phyloP scores from a whole-genome alignment of 805 yeast species.

The Danielia oregonensis region DNA sequence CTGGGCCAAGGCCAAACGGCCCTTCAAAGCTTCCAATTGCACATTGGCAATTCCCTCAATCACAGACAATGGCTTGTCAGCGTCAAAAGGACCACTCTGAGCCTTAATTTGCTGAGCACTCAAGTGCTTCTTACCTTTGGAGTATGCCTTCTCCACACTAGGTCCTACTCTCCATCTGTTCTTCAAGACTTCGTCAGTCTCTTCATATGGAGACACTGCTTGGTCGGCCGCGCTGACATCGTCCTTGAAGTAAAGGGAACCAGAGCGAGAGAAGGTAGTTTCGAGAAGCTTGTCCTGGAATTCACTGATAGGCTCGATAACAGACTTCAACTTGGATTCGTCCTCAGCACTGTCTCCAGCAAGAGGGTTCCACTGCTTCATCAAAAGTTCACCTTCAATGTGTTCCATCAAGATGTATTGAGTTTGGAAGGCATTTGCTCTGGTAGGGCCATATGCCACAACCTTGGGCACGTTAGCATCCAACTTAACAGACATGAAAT shows the following conservation, averaged over 20 bases:
- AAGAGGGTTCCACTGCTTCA: constrained; percentile 91
- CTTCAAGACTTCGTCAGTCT: constrained; percentile 47
- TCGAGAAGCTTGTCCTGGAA: constrained; percentile 54
- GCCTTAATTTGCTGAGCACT: constrained; percentile 46
- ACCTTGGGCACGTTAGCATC: constrained; percentile 72
- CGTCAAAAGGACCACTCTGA: constrained; percentile 76
- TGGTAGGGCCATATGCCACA: constrained; percentile 58
- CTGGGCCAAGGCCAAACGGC: constrained; percentile 50
- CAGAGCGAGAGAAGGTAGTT: constrained; percentile 65
- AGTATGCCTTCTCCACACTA: constrained; percentile 72
- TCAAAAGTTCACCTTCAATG: constrained; percentile 73
- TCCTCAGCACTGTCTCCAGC: constrained; percentile 48
- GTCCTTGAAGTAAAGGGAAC: constrained; percentile 75
- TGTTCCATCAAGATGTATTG: constrained; percentile 83
- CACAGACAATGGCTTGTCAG: constrained; percentile 55
- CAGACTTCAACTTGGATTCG: constrained; percentile 50
- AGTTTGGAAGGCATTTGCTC: constrained; percentile 58
- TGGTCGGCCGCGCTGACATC: constrained; percentile 54
- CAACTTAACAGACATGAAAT: constrained; percentile 65
- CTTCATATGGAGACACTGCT: constrained; percentile 52
- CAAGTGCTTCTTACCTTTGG: constrained; percentile 61
- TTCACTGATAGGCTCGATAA: constrained; percentile 70
- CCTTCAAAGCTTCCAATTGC: constrained; percentile 59
- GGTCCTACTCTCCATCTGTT: constrained; percentile 90
- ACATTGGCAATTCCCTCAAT: constrained; percentile 60